Evolutionary conservation across 2,329 filamentous ascomycete genomes (phyloP), one percentile per base, ranked within the genome.

Genomic region (Knufia fluminis): DNA sequence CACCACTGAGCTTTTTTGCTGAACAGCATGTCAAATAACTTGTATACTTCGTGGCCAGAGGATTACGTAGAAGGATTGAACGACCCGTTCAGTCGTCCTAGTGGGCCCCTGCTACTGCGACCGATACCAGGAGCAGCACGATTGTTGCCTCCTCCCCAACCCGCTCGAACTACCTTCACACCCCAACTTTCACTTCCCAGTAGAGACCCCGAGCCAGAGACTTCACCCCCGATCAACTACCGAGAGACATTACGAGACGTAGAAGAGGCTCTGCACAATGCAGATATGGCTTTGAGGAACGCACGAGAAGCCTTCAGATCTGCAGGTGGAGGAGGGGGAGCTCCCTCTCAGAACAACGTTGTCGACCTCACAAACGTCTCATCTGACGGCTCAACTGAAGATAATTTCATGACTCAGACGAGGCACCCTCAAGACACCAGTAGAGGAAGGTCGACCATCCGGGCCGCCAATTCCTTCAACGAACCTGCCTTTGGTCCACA

Each of bases 291-390:
- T 10, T 19, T 59, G 19, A 50, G 52, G 31, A 54, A 44, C 44
- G 57, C 56, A 17, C 54, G 57, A 52, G 53, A 56, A 33, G 57
- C 57, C 38, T 59, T 48, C 51, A 55, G 36, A 22, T 47, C 20
- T 35, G 45, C 16, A 9, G 20, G 54, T 32, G 44, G 49, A n/a
- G 28, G n/a, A n/a, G n/a, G n/a, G n/a, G n/a, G n/a, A n/a, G n/a
- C n/a, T n/a, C n/a, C 39, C 10, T 39, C 33, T 33, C 38, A 20
- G 24, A 38, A 50, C 26, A 47, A 40, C 12, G 35, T 48, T 2
- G 52, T 55, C 6, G 55, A 59, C 42, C 50, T 57, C 19, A 59
- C 57, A 2, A 42, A 36, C 20, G 50, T 39, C 23, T 41, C 54
- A n/a, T 50, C 52, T 14, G 47, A 52, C 17, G 36, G 43, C 28